These are phyloP conservation scores for Phyllosticta citriasiana DNA, from an alignment of 2,329 filamentous ascomycete species.

Conservation along the genomic window DNA sequence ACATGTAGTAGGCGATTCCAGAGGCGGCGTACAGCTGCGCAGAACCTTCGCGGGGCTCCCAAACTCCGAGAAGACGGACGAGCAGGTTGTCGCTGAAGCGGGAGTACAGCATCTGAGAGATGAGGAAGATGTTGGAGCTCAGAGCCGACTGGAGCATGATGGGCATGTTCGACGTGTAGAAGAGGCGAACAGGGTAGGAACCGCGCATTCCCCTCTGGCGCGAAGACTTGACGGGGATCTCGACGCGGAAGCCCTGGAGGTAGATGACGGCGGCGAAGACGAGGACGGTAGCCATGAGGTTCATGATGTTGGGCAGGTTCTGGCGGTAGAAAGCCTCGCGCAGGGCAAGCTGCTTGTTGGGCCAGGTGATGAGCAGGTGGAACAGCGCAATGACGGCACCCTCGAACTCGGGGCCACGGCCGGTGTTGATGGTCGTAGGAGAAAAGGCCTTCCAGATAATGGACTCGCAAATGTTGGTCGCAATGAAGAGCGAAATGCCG, in stretches of 20 bases:
- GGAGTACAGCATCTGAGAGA: conserved; percentile 98
- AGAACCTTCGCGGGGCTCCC: conserved; percentile 94
- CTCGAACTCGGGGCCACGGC: conserved; percentile 97
- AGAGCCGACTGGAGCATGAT: conserved; percentile 99
- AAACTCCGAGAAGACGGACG: conserved; percentile 93
- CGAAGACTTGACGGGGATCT: conserved; percentile 99
- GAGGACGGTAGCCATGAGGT: conserved; percentile 81
- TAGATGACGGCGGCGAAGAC: conserved; percentile 99
- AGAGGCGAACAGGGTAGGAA: conserved; percentile 95
- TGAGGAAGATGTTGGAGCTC: conserved; percentile 97
- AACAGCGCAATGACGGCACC: conserved; percentile 96
- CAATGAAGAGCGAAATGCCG: conserved; percentile 98
- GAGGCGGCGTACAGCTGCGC: conserved; percentile 90
- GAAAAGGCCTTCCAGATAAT: conserved; percentile 99
- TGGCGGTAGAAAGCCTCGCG: conserved; percentile 99
- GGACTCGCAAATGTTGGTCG: conserved; percentile 99
- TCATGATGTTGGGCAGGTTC: conserved; percentile 99
- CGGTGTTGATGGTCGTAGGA: conserved; percentile 97
- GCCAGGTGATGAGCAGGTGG: conserved; percentile 96
- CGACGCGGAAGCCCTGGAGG: conserved; percentile 97
- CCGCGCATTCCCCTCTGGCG: conserved; percentile 98
- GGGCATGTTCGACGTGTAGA: conserved; percentile 99
- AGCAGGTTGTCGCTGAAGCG: conserved; percentile 98
- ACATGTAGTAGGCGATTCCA: conserved; percentile 99
- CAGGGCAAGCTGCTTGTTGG: conserved; percentile 97